phyloP scores from a whole-genome alignment of 73 alveolate species.

The Paramecium octaurelia region DNA sequence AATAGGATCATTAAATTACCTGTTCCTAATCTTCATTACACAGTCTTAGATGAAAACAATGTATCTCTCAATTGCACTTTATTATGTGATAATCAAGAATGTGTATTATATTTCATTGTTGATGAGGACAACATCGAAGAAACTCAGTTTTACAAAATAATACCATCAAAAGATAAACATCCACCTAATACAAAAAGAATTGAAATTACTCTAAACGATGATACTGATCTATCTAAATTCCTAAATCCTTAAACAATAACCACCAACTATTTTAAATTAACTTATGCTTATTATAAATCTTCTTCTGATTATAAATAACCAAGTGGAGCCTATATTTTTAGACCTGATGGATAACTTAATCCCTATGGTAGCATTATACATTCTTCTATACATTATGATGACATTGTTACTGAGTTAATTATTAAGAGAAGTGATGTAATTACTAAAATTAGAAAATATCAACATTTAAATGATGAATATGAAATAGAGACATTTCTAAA shows the following conservation, averaged over 20 bases:
- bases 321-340: slow-evolving; percentile 47
- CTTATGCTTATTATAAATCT: neutral
- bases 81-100: neutral
- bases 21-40: neutral
- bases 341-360: neutral
- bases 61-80: neutral
- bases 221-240: neutral
- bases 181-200: neutral
- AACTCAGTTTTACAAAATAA: neutral
- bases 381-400: neutral
- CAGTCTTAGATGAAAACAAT: neutral
- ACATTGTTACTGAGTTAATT: neutral
- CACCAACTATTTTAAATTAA: neutral
- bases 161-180: neutral
- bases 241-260: neutral
- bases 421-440: neutral
- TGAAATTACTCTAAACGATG: neutral
- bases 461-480: neutral
- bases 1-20: neutral
- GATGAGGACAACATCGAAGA: neutral
- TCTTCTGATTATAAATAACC: neutral
- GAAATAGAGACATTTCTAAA: slow-evolving; percentile 7
- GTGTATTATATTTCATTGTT: neutral
- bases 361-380: neutral
- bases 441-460: neutral